Evolutionary conservation across 176 grass and related monocot species (phyloP).

Genomic region (Ensete glaucum): DNA sequence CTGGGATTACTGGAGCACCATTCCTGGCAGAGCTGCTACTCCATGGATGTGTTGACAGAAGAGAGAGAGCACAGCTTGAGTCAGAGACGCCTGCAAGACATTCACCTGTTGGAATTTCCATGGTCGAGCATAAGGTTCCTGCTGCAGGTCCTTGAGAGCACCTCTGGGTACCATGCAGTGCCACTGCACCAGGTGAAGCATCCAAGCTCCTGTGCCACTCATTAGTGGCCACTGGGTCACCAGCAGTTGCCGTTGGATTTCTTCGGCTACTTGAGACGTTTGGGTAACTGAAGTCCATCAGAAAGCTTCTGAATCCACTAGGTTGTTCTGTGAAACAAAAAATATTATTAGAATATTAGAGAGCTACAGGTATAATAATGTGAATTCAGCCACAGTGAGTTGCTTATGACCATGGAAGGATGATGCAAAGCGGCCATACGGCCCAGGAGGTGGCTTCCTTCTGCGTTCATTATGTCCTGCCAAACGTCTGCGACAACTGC

Average conservation of each 20-base stretch:
- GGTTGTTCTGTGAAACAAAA: background rate
- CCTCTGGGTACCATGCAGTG: background rate
- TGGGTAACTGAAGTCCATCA: constrained; percentile 6
- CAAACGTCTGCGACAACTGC: constrained; percentile 23
- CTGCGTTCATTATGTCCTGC: constrained; percentile 22
- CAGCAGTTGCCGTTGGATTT: background rate
- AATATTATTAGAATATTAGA: background rate
- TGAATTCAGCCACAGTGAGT: no score
- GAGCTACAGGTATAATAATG: background rate
- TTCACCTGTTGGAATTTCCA: background rate
- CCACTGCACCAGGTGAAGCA: background rate
- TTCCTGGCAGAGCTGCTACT: background rate
- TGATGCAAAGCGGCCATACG: background rate
- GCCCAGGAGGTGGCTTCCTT: constrained; percentile 19
- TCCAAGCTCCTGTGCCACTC: constrained; percentile 1
- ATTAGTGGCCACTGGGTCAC: background rate
- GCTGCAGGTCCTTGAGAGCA: background rate
- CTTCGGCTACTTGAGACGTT: background rate
- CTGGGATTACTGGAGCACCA: background rate
- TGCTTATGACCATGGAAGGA: constrained; percentile 15
- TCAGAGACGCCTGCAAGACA: constrained; percentile 14
- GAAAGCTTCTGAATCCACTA: constrained; percentile 16
- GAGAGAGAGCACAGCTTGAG: constrained; percentile 23
- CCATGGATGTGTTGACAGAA: constrained; percentile 14
- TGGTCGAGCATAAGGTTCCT: background rate